phyloP scores from a whole-genome alignment of 2,329 filamentous ascomycete species.

The Hypoxylon sp. region DNA sequence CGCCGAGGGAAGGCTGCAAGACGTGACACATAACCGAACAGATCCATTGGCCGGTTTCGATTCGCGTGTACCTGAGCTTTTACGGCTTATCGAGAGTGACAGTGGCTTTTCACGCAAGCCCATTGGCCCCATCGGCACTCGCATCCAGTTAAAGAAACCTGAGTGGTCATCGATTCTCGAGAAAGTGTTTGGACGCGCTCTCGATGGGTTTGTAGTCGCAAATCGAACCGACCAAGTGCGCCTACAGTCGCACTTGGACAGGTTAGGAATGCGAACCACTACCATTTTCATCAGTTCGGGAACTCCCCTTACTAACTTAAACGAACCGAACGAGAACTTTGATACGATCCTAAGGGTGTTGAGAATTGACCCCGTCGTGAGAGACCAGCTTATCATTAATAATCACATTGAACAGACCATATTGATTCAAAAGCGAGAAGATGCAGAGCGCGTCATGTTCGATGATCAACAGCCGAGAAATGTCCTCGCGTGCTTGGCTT shows the following conservation, averaged over 20 bases:
- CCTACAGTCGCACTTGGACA: conserved; percentile 71
- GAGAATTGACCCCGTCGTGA: conserved; percentile 82
- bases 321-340: conserved; percentile 77
- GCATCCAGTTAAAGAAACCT: conserved; percentile 79
- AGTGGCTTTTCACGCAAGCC: conserved; percentile 74
- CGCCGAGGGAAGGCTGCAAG: conserved; percentile 59
- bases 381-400: conserved; percentile 84
- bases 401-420: conserved; percentile 85
- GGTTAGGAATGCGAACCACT: conserved; percentile 55
- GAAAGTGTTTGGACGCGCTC: conserved; percentile 70
- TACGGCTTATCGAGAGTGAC: conserved; percentile 76
- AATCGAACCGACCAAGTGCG: conserved; percentile 78
- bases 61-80: conserved; percentile 66
- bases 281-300: conserved; percentile 69
- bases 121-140: conserved; percentile 82
- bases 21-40: conserved; percentile 64
- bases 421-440: conserved; percentile 72
- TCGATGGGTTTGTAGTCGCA: conserved; percentile 84
- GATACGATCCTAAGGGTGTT: conserved; percentile 83
- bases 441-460: conserved; percentile 76
- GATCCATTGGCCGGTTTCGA: conserved; percentile 72
- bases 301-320: conserved; percentile 64
- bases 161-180: conserved; percentile 88
- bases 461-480: conserved; percentile 69
- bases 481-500: conserved; percentile 75